Percentiles rank a stretch among this genome's conserved stretches.
Evolutionary conservation across 495 filamentous ascomycete species (phyloP).

Genomic region (Tuber calosporum): DNA sequence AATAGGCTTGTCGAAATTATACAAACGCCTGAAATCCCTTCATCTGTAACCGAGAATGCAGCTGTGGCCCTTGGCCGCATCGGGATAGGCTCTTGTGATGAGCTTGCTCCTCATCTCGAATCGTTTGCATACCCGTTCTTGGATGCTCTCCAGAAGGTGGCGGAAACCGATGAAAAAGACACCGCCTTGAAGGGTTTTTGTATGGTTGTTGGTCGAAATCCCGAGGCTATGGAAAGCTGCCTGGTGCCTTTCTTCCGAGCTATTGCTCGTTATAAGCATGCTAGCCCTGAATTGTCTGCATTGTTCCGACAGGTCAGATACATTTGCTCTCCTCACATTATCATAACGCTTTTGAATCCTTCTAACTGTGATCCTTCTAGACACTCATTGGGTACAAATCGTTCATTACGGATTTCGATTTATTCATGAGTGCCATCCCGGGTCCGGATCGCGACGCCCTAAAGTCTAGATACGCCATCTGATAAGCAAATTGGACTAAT

Average conservation of each 20-base stretch:
- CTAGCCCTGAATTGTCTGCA: slow-evolving; percentile 44
- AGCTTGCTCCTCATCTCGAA: slow-evolving; percentile 72
- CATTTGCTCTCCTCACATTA: slow-evolving; percentile 3
- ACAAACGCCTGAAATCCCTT: slow-evolving; percentile 73
- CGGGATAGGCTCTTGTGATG: slow-evolving; percentile 69
- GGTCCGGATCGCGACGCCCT: slow-evolving; percentile 55
- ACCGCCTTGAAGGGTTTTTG: slow-evolving; percentile 88
- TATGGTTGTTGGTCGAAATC: slow-evolving; percentile 74
- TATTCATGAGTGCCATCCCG: slow-evolving; percentile 65
- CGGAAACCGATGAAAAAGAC: slow-evolving; percentile 87
- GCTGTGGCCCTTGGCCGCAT: slow-evolving; percentile 87
- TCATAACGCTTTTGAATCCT: slow-evolving; percentile 7
- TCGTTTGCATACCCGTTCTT: slow-evolving; percentile 77
- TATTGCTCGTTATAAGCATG: slow-evolving; percentile 68
- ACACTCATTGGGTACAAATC: slow-evolving; percentile 73
- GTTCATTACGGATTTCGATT: slow-evolving; percentile 76
- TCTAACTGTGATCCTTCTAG: slow-evolving; percentile 49
- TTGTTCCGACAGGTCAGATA: slow-evolving; percentile 49
- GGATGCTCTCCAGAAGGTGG: slow-evolving; percentile 70
- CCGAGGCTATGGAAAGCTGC: slow-evolving; percentile 80
- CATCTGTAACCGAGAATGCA: slow-evolving; percentile 87
- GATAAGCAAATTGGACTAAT: slow-evolving; percentile 22
- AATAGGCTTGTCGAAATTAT: slow-evolving; percentile 69
- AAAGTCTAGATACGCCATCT: slow-evolving; percentile 46
- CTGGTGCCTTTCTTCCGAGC: slow-evolving; percentile 74